Evolutionary conservation across 108 stramenopile genomes (phyloP).

Genomic region (Asterionellopsis glacialis): DNA sequence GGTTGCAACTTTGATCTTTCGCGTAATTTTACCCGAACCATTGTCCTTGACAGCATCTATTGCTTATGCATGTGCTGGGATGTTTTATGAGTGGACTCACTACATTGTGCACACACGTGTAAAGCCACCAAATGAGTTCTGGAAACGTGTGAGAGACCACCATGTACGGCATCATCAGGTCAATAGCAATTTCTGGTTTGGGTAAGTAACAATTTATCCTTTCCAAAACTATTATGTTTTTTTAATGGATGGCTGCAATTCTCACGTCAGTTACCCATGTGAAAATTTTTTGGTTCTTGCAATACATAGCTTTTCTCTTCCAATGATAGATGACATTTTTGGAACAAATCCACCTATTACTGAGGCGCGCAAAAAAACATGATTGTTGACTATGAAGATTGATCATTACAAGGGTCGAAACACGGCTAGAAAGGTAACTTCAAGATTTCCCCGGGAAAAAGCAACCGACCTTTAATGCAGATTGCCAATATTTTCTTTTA

Average conservation of each 20-base stretch:
- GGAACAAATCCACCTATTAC: conserved; percentile 45
- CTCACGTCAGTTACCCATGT: too few relatives aligned
- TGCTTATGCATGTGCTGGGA: conserved; percentile 51
- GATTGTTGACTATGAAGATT: too few relatives aligned
- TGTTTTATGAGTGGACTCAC: conserved; percentile 70
- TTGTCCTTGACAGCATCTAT: conserved; percentile 44
- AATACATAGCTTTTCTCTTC: conserved; percentile 39
- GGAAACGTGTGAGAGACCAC: conserved; percentile 39
- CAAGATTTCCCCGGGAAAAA: too few relatives aligned
- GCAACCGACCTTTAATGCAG: too few relatives aligned
- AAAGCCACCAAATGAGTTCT: conserved; percentile 17
- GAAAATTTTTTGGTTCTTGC: too few relatives aligned
- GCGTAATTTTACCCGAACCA: conserved; percentile 35
- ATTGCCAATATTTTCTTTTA: too few relatives aligned
- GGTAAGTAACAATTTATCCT: too few relatives aligned
- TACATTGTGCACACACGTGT: conserved; percentile 70
- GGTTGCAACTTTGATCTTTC: conserved; percentile 32
- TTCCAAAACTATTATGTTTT: too few relatives aligned
- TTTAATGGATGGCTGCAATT: too few relatives aligned
- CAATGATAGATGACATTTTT: conserved; percentile 58
- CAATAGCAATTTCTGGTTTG: conserved; percentile 48
- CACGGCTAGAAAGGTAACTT: too few relatives aligned
- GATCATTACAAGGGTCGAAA: too few relatives aligned
- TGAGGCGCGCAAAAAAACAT: neutral
- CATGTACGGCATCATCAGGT: conserved; percentile 62